Evolutionary conservation across 306 rosid genomes (phyloP).

Genomic region (Fragaria nilgerrensis): DNA sequence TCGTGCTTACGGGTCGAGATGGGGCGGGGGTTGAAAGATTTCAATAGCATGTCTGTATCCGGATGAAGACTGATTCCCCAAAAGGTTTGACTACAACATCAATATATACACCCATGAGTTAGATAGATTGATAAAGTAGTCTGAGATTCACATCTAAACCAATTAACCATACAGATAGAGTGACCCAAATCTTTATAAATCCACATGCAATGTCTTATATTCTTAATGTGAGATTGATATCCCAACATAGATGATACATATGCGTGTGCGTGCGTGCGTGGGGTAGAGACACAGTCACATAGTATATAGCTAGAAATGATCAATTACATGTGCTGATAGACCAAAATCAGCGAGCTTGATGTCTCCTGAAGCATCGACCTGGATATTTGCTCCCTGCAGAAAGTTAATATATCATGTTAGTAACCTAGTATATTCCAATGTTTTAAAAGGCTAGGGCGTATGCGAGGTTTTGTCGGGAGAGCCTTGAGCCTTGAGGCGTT

Average conservation of each 20-base stretch:
- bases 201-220: rapidly evolving
- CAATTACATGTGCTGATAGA: not conserved
- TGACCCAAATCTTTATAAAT: no score
- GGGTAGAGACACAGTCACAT: not conserved
- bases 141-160: no score
- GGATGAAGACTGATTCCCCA: not conserved
- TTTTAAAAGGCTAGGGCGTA: no score
- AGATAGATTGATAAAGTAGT: no score
- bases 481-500: no score
- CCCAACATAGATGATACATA: no score
- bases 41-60: not conserved
- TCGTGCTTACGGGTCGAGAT: not conserved
- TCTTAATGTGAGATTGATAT: no score
- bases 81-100: not conserved
- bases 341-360: not conserved
- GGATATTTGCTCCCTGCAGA: not conserved
- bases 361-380: not conserved
- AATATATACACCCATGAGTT: not conserved
- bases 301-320: not conserved
- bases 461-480: no score
- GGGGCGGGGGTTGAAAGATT: not conserved
- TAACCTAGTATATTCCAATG: not conserved
- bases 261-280: no score
- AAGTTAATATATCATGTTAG: not conserved
- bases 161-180: no score